phyloP scores from a whole-genome alignment of 1,284 basidiomycete genomes.

The Malassezia furfur region DNA sequence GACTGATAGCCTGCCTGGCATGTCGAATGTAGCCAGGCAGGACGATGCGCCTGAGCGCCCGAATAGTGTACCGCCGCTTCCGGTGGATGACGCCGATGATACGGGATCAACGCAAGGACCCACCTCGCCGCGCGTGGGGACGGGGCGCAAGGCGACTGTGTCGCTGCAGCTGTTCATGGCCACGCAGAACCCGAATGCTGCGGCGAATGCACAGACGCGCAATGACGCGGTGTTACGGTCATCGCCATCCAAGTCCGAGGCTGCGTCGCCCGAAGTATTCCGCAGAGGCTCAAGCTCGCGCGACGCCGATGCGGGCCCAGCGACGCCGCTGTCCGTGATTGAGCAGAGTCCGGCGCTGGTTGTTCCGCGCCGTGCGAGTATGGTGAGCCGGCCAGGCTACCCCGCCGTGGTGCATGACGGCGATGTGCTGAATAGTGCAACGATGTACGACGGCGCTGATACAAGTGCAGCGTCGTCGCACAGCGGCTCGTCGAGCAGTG shows the following conservation, averaged over 20 bases:
- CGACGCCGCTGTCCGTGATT: not conserved
- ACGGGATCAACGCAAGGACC: not conserved
- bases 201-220: not conserved
- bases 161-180: conserved; percentile 17
- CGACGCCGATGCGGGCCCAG: not conserved
- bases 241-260: no score
- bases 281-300: not conserved
- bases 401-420: not conserved
- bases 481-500: not conserved
- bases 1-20: not conserved
- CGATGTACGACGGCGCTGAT: conserved; percentile 11
- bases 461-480: not conserved
- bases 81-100: not conserved
- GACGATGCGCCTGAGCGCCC: not conserved
- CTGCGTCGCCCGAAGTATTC: no score
- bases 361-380: not conserved
- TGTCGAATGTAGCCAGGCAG: no score
- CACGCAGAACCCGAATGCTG: not conserved
- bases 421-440: conserved; percentile 1
- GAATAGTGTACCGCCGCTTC: not conserved
- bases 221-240: not conserved
- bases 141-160: conserved; percentile 13
- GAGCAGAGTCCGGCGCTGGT: not conserved
- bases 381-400: not conserved
- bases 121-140: conserved; percentile 6